Evolutionary conservation across 306 rosid species (phyloP), one percentile per base, ranked within the genome.

Genomic region (Quercus robur): DNA sequence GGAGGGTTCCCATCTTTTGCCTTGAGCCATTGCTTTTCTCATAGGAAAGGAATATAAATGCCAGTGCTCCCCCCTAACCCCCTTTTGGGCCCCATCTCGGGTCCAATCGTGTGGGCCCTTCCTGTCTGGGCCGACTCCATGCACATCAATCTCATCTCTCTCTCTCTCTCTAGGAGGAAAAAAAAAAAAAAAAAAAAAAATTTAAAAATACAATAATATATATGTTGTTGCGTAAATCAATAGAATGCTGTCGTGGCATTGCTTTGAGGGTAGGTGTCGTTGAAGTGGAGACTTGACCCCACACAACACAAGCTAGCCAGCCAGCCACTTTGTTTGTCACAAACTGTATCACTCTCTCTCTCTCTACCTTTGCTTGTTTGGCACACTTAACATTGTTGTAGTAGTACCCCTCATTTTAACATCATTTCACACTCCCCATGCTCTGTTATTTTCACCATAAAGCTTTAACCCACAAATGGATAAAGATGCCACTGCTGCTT

Each of bases 81-180:
- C 68, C 72, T 86, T 56, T 87, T 84, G 91, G 97, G 97, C 78
- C 92, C 97, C 91, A 83, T 75, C 7, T 15, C 5, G 68, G 85
- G 90, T 87, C 95, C 91, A 94, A 85, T 86, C 89, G 76, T 1
- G 90, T 92, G 96, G 97, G 89, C 91, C 98, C 93, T 3, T 38
- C 76, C 7, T 84, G 86, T 83, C 87, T 77, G 88, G 91, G 81
- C 88, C 75, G 76, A 75, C 77, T 77, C 84, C 80, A 75, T 79
- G 25, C 76, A 70, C 52, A 49, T 19, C 46, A 41, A 41, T 41
- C 46, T 41, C 46, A 38, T 35, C 44, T 38, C 44, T 6, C 44
- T 35, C 44, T 35, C 44, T 6, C 44, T 38, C 21, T 38, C 74
- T 71, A 20, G 77, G 23, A 51, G 66, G 12, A 25, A 14, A 2